phyloP scores from a whole-genome alignment of 2,329 filamentous ascomycete species.

The Microdochium paspali region DNA sequence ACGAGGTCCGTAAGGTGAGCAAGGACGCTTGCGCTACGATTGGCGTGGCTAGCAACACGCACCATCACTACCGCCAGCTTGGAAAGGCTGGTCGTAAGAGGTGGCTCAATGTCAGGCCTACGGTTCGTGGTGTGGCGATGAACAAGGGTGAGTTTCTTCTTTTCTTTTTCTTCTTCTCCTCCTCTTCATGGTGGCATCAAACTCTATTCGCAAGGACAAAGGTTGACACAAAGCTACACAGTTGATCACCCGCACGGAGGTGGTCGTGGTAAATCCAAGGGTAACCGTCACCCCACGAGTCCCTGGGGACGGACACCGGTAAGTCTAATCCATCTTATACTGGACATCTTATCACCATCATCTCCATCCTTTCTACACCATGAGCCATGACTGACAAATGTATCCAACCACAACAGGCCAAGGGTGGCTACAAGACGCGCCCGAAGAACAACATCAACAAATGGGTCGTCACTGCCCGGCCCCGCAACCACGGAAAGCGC shows the following conservation, averaged over 20 bases:
- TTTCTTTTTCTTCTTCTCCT: too few species aligned
- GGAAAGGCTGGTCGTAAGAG: constrained; percentile 92
- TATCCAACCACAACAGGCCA: constrained; percentile 38
- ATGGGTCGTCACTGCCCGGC: constrained; percentile 75
- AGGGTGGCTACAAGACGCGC: constrained; percentile 87
- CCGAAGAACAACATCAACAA: constrained; percentile 84
- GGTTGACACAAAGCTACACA: constrained; percentile 15
- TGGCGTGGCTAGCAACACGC: constrained; percentile 85
- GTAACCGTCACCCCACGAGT: constrained; percentile 88
- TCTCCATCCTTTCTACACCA: not conserved
- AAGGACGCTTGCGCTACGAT: constrained; percentile 92
- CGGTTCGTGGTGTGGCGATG: constrained; percentile 96
- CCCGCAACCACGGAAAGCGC: constrained; percentile 86
- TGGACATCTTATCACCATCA: too few species aligned
- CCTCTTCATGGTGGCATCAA: too few species aligned
- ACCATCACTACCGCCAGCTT: constrained; percentile 81
- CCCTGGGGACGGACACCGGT: constrained; percentile 86
- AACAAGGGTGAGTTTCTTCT: constrained; percentile 62
- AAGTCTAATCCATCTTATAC: constrained; percentile 37
- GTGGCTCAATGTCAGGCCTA: constrained; percentile 90
- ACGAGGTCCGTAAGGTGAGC: constrained; percentile 81
- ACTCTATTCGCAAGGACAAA: not conserved
- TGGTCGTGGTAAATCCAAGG: constrained; percentile 98
- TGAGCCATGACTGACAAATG: not conserved
- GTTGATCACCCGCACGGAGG: constrained; percentile 97